These are phyloP conservation scores for Pseudogymnoascus sp. DNA, from an alignment of 2,329 filamentous ascomycete genomes.

Conservation along the genomic window DNA sequence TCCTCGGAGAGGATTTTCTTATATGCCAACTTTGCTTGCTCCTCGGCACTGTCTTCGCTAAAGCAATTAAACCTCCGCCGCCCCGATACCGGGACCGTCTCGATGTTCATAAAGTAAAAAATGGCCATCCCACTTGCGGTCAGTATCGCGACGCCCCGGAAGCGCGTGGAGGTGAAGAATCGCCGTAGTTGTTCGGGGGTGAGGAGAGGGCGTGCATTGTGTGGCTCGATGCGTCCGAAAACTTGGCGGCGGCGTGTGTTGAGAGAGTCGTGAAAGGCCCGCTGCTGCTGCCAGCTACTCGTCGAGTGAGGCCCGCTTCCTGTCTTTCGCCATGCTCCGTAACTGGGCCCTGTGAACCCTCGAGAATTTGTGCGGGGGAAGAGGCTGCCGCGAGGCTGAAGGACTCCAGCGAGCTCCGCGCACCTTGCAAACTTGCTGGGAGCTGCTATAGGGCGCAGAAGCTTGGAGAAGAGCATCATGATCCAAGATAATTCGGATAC, in stretches of 20 bases:
- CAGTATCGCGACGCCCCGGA: conserved; percentile 34
- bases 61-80: conserved; percentile 66
- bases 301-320: neutral
- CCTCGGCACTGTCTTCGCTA: conserved; percentile 44
- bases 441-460: neutral
- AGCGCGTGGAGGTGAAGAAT: conserved; percentile 29
- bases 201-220: conserved; percentile 32
- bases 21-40: conserved; percentile 45
- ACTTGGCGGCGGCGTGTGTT: neutral
- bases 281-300: neutral
- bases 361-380: neutral
- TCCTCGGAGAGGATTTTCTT: conserved; percentile 47
- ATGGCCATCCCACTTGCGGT: conserved; percentile 32
- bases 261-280: neutral
- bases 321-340: neutral
- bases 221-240: neutral
- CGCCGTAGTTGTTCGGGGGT: conserved; percentile 29
- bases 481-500: neutral
- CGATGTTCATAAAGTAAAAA: conserved; percentile 61
- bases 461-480: neutral
- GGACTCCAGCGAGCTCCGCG: neutral
- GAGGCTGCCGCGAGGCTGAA: conserved; percentile 4
- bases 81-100: conserved; percentile 64
- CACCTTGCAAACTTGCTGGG: neutral
- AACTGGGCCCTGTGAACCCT: neutral